Conservation (phyloP, 306 rosid species). For the Sindora glabra region DNA sequence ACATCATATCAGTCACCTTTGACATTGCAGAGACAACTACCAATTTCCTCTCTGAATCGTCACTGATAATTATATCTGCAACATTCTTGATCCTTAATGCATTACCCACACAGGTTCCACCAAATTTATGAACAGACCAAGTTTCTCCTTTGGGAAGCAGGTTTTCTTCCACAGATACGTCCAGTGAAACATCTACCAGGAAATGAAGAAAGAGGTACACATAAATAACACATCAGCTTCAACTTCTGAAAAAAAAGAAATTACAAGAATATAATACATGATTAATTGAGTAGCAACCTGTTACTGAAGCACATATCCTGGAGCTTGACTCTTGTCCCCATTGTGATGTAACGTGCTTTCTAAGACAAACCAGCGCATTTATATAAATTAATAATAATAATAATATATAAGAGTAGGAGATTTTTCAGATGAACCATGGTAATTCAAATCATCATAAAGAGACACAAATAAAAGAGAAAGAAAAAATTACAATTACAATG, state of each 20-base stretch:
- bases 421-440: not conserved
- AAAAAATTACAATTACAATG: not conserved
- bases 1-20: constrained; percentile 97
- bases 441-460: not conserved
- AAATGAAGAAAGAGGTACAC: not conserved
- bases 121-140: constrained; percentile 98
- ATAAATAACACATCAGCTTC: not conserved
- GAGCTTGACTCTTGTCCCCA: constrained; percentile 9
- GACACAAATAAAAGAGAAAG: not conserved
- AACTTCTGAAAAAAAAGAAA: not conserved
- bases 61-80: constrained; percentile 57
- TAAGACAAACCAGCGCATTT: constrained; percentile 17
- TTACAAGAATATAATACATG: not conserved
- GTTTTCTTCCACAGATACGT: constrained; percentile 36
- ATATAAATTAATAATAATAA: not conserved
- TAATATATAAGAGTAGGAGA: not conserved
- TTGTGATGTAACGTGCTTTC: constrained; percentile 27
- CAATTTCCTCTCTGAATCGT: constrained; percentile 76
- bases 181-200: constrained; percentile 34
- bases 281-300: constrained; percentile 22
- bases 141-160: constrained; percentile 61
- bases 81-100: constrained; percentile 79
- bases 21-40: constrained; percentile 97
- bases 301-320: constrained; percentile 17
- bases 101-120: constrained; percentile 93